These are phyloP conservation scores for Ophiocordyceps sinensis DNA, from an alignment of 2,329 filamentous ascomycete species.

Conservation along the genomic window DNA sequence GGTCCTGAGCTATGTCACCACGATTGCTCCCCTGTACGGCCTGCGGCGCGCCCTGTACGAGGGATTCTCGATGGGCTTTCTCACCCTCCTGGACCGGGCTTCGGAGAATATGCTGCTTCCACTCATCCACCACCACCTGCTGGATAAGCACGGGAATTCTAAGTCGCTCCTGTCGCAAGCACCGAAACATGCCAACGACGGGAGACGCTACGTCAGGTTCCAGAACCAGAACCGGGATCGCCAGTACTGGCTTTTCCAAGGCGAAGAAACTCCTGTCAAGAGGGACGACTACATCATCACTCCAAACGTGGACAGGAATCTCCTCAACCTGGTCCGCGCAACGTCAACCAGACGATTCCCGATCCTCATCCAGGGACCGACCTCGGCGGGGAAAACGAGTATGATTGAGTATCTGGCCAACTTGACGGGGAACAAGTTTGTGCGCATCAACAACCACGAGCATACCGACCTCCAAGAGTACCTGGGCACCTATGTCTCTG, in stretches of 20 bases:
- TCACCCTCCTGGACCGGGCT: constrained; percentile 71
- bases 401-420: constrained; percentile 99
- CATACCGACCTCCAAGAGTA: constrained; percentile 98
- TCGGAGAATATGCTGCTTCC: constrained; percentile 71
- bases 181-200: constrained; percentile 64
- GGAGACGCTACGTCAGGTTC: constrained; percentile 66
- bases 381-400: constrained; percentile 94
- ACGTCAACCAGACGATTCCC: constrained; percentile 87
- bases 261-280: constrained; percentile 46
- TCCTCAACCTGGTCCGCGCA: constrained; percentile 86
- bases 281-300: constrained; percentile 92
- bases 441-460: constrained; percentile 98
- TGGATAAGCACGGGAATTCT: constrained; percentile 51
- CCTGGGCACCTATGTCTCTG: constrained; percentile 83
- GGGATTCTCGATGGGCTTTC: constrained; percentile 95
- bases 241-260: constrained; percentile 83
- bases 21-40: constrained; percentile 72
- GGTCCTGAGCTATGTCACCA: constrained; percentile 74
- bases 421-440: constrained; percentile 89
- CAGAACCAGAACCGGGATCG: constrained; percentile 47
- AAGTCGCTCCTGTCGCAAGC: constrained; percentile 64
- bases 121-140: constrained; percentile 65
- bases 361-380: constrained; percentile 90
- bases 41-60: constrained; percentile 79
- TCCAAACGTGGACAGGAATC: constrained; percentile 83